These are phyloP conservation scores for Rhododendron henanense DNA, from an alignment of 148 eudicot species.

Conservation along the genomic window DNA sequence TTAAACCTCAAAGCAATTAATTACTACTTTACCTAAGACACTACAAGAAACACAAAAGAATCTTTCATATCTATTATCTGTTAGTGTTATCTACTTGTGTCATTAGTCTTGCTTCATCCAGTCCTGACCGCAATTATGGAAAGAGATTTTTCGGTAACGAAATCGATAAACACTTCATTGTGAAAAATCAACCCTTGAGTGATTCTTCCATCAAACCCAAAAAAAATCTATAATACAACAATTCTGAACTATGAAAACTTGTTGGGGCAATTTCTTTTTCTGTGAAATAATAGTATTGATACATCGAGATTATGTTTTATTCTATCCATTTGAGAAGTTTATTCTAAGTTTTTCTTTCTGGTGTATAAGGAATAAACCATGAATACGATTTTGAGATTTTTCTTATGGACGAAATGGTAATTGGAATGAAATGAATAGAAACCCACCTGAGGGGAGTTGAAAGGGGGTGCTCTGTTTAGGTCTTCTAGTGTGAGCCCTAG, in stretches of 20 bases:
- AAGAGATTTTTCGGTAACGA: not conserved
- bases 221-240: not conserved
- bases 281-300: not conserved
- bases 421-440: not conserved
- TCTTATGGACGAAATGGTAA: not conserved
- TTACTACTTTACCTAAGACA: not conserved
- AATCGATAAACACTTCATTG: not conserved
- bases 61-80: not conserved
- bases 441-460: conserved; percentile 31
- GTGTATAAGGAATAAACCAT: not conserved
- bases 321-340: not conserved
- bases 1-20: not conserved
- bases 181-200: not conserved
- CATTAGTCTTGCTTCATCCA: not conserved
- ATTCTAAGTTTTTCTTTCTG: not conserved
- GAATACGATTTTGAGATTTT: not conserved
- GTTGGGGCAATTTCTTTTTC: not conserved
- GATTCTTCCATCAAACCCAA: not conserved
- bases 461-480: conserved; percentile 30
- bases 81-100: not conserved
- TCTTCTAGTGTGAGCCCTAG: conserved; percentile 63
- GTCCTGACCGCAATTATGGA: not conserved
- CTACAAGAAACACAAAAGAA: not conserved
- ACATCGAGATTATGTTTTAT: not conserved
- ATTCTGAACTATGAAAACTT: not conserved